A percentile compares a stretch with the other conserved stretches of the same genome.
These are phyloP conservation scores for Calonectria ilicicola DNA, from an alignment of 2,329 filamentous ascomycete species.

Conservation along the genomic window DNA sequence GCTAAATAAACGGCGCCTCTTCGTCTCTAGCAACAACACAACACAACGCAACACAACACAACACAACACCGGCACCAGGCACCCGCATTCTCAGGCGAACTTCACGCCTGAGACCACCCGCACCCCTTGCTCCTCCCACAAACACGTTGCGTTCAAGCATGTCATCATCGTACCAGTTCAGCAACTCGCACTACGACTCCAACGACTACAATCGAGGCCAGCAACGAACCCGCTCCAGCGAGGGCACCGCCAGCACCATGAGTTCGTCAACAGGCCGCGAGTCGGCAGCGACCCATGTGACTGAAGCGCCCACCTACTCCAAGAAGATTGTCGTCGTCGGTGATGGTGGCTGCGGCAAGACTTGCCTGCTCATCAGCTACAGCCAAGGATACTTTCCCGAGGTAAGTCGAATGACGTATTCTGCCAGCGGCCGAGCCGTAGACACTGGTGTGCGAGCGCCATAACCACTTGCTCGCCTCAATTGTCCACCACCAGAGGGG, in stretches of 20 bases:
- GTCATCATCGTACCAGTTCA: slow-evolving; percentile 66
- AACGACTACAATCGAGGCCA: slow-evolving; percentile 56
- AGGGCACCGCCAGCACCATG: slow-evolving; percentile 90
- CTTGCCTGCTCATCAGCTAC: slow-evolving; percentile 97
- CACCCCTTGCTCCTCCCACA: slow-evolving; percentile 22
- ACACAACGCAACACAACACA: too few relatives aligned
- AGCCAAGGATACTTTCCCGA: slow-evolving; percentile 99
- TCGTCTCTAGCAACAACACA: slow-evolving; percentile 5
- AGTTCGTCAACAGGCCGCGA: slow-evolving; percentile 81
- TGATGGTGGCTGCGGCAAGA: slow-evolving; percentile 98
- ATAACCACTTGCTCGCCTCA: not conserved
- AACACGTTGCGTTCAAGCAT: slow-evolving; percentile 51
- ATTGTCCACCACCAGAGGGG: too few relatives aligned
- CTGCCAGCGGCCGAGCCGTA: not conserved
- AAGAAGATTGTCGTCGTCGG: slow-evolving; percentile 99
- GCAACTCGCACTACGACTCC: slow-evolving; percentile 64
- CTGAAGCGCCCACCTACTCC: slow-evolving; percentile 91
- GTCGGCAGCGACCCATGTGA: slow-evolving; percentile 85
- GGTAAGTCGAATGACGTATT: slow-evolving; percentile 64
- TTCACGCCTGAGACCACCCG: slow-evolving; percentile 34
- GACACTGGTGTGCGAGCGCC: not conserved
- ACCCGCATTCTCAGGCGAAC: slow-evolving; percentile 29
- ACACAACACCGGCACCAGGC: slow-evolving; percentile 4
- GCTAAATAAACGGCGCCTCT: slow-evolving; percentile 5
- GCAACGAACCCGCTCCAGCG: slow-evolving; percentile 78